phyloP scores from a whole-genome alignment of 768 basidiomycete genomes.

The Phlebiopsis flavidoalba region DNA sequence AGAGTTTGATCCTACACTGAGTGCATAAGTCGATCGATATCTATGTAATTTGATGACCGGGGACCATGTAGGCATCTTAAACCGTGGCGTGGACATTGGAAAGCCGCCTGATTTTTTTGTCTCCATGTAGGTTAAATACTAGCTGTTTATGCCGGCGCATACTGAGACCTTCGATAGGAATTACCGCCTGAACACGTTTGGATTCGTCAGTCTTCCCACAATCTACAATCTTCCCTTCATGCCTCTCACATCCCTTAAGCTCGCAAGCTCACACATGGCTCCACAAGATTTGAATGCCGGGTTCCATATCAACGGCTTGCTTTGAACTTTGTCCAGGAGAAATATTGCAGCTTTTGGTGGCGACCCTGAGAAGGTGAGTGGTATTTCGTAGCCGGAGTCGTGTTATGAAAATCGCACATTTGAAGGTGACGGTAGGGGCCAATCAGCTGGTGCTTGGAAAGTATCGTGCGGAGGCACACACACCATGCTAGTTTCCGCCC shows the following conservation, averaged over 20 bases:
- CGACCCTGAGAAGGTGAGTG: slow-evolving; percentile 34
- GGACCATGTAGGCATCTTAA: slow-evolving; percentile 39
- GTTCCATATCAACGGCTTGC: slow-evolving; percentile 46
- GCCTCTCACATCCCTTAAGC: slow-evolving; percentile 21
- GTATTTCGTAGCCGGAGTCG: slow-evolving; percentile 18
- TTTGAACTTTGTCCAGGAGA: slow-evolving; percentile 55
- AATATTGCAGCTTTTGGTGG: slow-evolving; percentile 50
- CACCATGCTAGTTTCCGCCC: slow-evolving; percentile 42
- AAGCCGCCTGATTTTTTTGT: slow-evolving; percentile 58
- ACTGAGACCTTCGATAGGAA: slow-evolving; percentile 31
- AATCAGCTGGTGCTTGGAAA: slow-evolving; percentile 52
- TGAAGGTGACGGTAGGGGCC: slow-evolving; percentile 44
- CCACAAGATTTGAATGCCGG: slow-evolving; percentile 41
- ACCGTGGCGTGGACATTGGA: slow-evolving; percentile 37
- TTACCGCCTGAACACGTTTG: slow-evolving; percentile 54
- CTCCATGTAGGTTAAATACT: slow-evolving; percentile 17
- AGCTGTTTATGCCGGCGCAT: no score
- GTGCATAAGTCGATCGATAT: slow-evolving; percentile 1
- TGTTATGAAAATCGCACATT: background rate
- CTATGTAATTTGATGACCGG: slow-evolving; percentile 12
- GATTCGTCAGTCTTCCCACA: slow-evolving; percentile 36
- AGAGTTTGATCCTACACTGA: slow-evolving; percentile 41
- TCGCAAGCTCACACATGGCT: slow-evolving; percentile 41
- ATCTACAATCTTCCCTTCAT: background rate
- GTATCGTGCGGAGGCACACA: slow-evolving; percentile 43